Conservation (phyloP, 495 filamentous ascomycete species). For the Neurospora tetraspora region DNA sequence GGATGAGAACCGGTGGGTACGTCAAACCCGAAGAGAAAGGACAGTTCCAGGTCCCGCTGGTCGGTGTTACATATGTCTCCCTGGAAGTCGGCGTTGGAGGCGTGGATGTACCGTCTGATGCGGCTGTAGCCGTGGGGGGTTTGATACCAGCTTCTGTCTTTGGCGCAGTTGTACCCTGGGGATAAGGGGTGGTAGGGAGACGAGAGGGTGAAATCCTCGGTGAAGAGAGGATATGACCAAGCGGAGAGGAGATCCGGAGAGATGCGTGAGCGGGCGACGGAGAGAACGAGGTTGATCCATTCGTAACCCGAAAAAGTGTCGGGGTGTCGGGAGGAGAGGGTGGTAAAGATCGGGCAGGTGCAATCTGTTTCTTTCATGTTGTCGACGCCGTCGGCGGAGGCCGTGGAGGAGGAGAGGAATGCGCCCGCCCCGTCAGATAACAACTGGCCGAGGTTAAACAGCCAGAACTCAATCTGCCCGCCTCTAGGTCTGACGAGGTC, state of each 20-base stretch:
- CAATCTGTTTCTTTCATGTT: too few species aligned
- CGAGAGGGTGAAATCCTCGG: background rate
- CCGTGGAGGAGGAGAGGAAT: too few species aligned
- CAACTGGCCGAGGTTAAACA: background rate
- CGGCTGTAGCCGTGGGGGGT: too few species aligned
- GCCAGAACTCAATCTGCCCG: background rate
- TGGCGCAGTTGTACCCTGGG: background rate
- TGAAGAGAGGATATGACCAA: background rate
- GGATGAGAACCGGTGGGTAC: too few species aligned
- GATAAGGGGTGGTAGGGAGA: background rate
- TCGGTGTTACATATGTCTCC: too few species aligned
- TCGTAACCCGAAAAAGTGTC: background rate
- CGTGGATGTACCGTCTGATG: too few species aligned
- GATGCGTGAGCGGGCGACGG: background rate
- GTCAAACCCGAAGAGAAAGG: too few species aligned
- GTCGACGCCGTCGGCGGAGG: too few species aligned
- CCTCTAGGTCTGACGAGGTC: background rate
- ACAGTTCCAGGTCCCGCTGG: accelerated
- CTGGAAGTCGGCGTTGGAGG: too few species aligned
- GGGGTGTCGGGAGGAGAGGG: background rate
- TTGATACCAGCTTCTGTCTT: background rate
- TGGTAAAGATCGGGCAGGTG: background rate
- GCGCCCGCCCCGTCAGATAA: background rate
- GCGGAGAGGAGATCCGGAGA: background rate
- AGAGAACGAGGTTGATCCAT: background rate